Evolutionary conservation across 345 rosid genomes (phyloP).

Genomic region (Microthlaspi erraticum): DNA sequence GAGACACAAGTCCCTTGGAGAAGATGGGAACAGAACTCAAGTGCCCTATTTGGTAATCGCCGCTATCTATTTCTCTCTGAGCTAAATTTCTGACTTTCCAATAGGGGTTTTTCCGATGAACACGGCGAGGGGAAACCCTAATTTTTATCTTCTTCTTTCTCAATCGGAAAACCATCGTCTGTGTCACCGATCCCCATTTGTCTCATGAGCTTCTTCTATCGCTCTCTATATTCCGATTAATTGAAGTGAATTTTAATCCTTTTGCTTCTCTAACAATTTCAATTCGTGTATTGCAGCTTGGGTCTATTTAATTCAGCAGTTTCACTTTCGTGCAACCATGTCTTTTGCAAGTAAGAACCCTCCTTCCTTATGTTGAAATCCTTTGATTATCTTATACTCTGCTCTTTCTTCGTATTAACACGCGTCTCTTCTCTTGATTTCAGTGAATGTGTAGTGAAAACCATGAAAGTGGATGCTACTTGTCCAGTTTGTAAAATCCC

Average conservation of each 20-base stretch:
- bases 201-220: not conserved
- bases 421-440: not conserved
- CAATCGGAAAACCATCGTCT: not conserved
- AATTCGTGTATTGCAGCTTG: conserved; percentile 58
- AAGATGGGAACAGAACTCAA: conserved; percentile 94
- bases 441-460: conserved; percentile 75
- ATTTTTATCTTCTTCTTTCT: not conserved
- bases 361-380: not conserved
- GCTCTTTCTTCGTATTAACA: not conserved
- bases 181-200: not conserved
- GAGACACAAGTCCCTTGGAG: conserved; percentile 68
- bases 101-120: not conserved
- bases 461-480: conserved; percentile 72
- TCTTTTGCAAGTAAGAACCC: conserved; percentile 82
- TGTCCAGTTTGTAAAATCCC: conserved; percentile 93
- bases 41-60: conserved; percentile 85
- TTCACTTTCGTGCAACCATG: conserved; percentile 82
- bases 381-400: not conserved
- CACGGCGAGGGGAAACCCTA: conserved; percentile 7
- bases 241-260: not conserved
- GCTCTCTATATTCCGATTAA: not conserved
- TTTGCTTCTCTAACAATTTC: not conserved
- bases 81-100: not conserved
- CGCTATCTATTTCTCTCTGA: not conserved
- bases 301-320: conserved; percentile 71